Evolutionary conservation across 345 rosid species (phyloP).

Genomic region (Kernera saxatilis): DNA sequence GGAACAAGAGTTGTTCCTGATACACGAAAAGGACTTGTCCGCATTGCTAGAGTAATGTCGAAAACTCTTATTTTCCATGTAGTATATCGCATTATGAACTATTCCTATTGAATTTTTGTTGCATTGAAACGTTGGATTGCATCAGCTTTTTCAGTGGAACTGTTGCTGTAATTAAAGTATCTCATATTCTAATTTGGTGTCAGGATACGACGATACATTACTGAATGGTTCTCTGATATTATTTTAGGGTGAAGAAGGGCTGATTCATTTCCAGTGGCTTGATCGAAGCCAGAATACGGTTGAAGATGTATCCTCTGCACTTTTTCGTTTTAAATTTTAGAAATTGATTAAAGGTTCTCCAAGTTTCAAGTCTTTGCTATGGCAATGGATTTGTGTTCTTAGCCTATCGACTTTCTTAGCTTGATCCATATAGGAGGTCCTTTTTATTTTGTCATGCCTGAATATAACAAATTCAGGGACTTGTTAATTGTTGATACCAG

Average conservation of each 20-base stretch:
- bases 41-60: conserved; percentile 58
- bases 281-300: conserved; percentile 60
- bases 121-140: background rate
- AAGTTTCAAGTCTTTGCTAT: background rate
- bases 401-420: background rate
- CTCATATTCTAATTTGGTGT: background rate
- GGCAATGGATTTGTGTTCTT: background rate
- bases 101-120: background rate
- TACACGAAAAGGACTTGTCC: conserved; percentile 83
- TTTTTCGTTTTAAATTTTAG: background rate
- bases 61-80: background rate
- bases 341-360: background rate
- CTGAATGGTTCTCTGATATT: background rate
- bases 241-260: conserved; percentile 81
- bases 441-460: background rate
- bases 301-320: conserved; percentile 79
- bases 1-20: conserved; percentile 85
- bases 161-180: background rate
- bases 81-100: background rate
- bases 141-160: background rate
- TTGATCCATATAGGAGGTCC: background rate
- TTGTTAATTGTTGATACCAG: background rate
- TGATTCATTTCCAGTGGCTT: conserved; percentile 91
- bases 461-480: background rate
- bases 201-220: background rate